Evolutionary conservation across 129 eudicot genomes (phyloP).

Genomic region (Cynara cardunculus): DNA sequence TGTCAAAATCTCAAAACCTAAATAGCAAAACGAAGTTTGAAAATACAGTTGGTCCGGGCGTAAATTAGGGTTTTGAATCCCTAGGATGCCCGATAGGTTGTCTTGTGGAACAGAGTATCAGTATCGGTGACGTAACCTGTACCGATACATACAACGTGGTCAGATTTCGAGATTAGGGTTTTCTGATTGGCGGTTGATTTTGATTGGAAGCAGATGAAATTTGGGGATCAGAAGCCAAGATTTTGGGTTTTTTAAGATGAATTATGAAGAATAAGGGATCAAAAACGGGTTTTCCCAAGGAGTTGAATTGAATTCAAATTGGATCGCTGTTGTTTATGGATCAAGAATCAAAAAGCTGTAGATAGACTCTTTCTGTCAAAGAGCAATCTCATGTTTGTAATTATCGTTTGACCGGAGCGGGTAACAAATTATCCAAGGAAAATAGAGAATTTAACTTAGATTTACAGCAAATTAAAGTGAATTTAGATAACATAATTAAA

Average conservation of each 20-base stretch:
- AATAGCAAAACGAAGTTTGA: not conserved
- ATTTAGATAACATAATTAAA: too few relatives aligned
- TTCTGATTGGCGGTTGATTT: conserved; percentile 6
- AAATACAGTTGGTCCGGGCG: not conserved
- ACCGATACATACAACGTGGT: conserved; percentile 3
- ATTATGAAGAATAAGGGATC: not conserved
- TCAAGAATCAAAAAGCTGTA: not conserved
- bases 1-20: conserved; percentile 10
- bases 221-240: conserved; percentile 11
- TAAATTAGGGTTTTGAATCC: conserved; percentile 12
- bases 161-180: conserved; percentile 13
- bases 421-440: not conserved
- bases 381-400: not conserved
- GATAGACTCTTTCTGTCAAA: not conserved
- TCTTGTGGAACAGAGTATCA: not conserved
- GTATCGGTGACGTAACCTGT: not conserved
- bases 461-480: too few relatives aligned
- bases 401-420: not conserved
- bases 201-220: conserved; percentile 4
- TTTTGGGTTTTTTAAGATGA: conserved; percentile 25
- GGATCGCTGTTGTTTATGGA: not conserved
- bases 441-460: too few relatives aligned
- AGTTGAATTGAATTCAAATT: not conserved
- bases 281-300: not conserved
- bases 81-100: conserved; percentile 2